phyloP scores from a whole-genome alignment of 1,284 basidiomycete genomes.

The Microstroma glucosiphilum region DNA sequence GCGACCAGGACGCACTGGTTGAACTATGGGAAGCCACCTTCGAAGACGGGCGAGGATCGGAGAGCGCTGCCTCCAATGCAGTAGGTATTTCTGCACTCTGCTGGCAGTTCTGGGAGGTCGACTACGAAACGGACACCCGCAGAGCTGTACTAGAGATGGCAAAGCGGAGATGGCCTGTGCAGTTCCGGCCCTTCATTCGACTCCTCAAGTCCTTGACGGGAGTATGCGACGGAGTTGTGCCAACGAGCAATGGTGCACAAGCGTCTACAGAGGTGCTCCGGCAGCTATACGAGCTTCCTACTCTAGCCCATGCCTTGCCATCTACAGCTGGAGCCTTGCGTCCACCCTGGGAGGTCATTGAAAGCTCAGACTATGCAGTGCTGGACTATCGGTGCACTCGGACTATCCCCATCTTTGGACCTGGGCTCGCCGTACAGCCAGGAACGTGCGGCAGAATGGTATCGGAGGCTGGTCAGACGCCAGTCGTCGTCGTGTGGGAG shows the following conservation, averaged over 20 bases:
- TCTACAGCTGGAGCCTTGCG: conserved; percentile 56
- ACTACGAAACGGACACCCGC: conserved; percentile 58
- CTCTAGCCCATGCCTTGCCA: conserved; percentile 69
- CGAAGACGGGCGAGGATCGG: conserved; percentile 53
- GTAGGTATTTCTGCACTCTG: conserved; percentile 68
- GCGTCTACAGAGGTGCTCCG: conserved; percentile 58
- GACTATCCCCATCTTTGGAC: conserved; percentile 68
- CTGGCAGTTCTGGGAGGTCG: conserved; percentile 68
- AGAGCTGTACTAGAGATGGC: conserved; percentile 71
- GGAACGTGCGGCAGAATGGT: conserved; percentile 66
- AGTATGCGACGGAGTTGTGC: conserved; percentile 15
- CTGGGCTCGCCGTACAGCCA: conserved; percentile 60
- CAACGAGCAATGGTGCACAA: conserved; percentile 15
- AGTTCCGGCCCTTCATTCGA: conserved; percentile 65
- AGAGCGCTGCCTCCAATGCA: conserved; percentile 22
- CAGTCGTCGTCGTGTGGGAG: conserved; percentile 71
- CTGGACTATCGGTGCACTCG: conserved; percentile 63
- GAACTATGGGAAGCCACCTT: conserved; percentile 74
- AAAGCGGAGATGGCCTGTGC: conserved; percentile 71
- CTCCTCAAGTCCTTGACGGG: conserved; percentile 70
- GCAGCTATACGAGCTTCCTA: conserved; percentile 66
- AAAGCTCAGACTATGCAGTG: conserved; percentile 57
- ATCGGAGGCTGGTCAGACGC: conserved; percentile 60
- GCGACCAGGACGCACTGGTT: conserved; percentile 61
- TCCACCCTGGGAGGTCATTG: conserved; percentile 65